phyloP scores from a whole-genome alignment of 768 basidiomycete genomes.

The Leccinum imitatum region DNA sequence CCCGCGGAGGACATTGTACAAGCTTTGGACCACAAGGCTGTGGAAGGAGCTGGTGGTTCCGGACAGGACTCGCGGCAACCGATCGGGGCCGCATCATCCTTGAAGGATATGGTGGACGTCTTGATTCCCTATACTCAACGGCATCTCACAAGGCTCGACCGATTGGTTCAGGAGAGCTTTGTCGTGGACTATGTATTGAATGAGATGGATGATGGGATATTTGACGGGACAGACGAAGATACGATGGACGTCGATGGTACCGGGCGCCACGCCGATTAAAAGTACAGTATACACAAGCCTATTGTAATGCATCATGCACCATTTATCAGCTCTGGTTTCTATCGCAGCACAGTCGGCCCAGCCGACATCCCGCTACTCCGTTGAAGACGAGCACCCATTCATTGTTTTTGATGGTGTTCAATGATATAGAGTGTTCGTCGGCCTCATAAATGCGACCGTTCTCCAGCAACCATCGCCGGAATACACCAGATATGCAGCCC shows the following conservation, averaged over 20 bases:
- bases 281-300: conserved; percentile 14
- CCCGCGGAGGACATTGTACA: conserved; percentile 70
- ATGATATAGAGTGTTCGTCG: conserved; percentile 40
- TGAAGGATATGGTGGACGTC: conserved; percentile 80
- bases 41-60: conserved; percentile 11
- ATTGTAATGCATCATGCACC: conserved; percentile 4
- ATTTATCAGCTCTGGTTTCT: neutral
- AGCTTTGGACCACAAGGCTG: conserved; percentile 48
- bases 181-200: conserved; percentile 86
- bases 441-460: conserved; percentile 56
- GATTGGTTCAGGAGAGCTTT: conserved; percentile 91
- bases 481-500: conserved; percentile 73
- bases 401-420: conserved; percentile 44
- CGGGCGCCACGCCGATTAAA: conserved; percentile 5
- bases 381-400: conserved; percentile 74
- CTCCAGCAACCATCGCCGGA: conserved; percentile 68
- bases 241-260: conserved; percentile 40
- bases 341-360: conserved; percentile 39
- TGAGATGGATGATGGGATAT: conserved; percentile 85
- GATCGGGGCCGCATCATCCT: conserved; percentile 27
- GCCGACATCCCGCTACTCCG: conserved; percentile 64
- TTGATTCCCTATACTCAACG: conserved; percentile 94
- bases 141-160: conserved; percentile 82
- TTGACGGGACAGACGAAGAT: conserved; percentile 47
- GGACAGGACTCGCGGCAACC: conserved; percentile 32